Evolutionary conservation across 1,284 basidiomycete genomes (phyloP).

Genomic region (Moesziomyces sp.): DNA sequence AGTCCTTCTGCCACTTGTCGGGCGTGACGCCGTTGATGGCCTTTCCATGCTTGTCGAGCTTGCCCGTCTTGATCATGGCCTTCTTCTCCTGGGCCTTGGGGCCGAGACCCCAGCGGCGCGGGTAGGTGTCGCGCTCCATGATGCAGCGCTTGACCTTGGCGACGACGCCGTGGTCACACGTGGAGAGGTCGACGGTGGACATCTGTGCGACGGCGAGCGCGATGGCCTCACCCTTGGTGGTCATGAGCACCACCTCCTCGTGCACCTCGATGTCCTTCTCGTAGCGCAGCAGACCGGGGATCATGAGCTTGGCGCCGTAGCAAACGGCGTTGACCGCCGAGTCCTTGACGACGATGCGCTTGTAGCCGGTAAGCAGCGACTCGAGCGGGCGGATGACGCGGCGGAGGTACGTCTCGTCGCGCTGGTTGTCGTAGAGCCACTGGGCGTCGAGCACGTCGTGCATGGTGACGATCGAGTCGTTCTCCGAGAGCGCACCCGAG

Average conservation of each 20-base stretch:
- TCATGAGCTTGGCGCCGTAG: conserved; percentile 99
- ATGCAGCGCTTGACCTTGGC: conserved; percentile 99
- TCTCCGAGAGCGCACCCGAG: conserved; percentile 94
- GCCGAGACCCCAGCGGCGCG: conserved; percentile 96
- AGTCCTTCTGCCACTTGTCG: conserved; percentile 87
- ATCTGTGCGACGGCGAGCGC: conserved; percentile 83
- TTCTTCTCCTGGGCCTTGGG: conserved; percentile 98
- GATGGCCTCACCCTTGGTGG: conserved; percentile 99
- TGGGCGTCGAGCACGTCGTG: conserved; percentile 99
- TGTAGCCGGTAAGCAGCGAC: conserved; percentile 92
- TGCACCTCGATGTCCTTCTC: conserved; percentile 94
- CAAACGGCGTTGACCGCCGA: conserved; percentile 99
- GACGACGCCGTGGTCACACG: conserved; percentile 98
- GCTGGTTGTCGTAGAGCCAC: conserved; percentile 98
- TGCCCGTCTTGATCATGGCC: conserved; percentile 80
- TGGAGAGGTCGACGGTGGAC: conserved; percentile 97
- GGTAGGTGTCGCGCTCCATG: conserved; percentile 98
- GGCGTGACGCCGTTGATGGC: conserved; percentile 91
- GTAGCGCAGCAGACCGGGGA: conserved; percentile 96
- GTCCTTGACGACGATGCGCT: conserved; percentile 99
- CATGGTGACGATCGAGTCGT: conserved; percentile 99
- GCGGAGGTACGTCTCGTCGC: conserved; percentile 96
- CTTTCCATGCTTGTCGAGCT: conserved; percentile 95
- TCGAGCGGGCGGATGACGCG: conserved; percentile 94
- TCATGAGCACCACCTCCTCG: conserved; percentile 99